Evolutionary conservation across 768 basidiomycete species (phyloP), one percentile per base, ranked within the genome.

Genomic region (Boletus subparvulus): DNA sequence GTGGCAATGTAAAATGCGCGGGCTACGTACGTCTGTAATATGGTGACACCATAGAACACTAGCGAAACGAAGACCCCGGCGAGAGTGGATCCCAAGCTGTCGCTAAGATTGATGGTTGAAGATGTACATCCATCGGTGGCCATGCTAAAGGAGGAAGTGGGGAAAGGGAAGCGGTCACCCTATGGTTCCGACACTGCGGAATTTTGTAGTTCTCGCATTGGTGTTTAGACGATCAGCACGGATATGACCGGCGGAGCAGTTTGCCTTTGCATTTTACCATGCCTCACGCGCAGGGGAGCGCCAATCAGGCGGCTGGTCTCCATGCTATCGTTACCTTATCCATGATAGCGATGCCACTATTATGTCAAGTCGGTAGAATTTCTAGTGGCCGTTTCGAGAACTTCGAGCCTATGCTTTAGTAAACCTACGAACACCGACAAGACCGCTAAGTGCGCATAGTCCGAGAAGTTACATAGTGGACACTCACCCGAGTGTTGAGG

Each of bases 1-100:
- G 12, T 26, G 32, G 26, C 13, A 6, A 19, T 19, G 11, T n/a
- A 37, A 46, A 41, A 46, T 28, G 35, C 32, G 35, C 14, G 6
- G 26, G 26, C 26, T 28, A 28, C 26, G 3, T 28, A 28, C 26
- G 6, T 6, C 26, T 28, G 26, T 28, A 28, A 28, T 28, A 28
- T 28, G 6, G 2, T 6, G 26, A 28, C 6, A 28, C 26, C 26
- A 28, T 28, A 28, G 26, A 28, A 28, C 4, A 28, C 26, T 28
- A 3, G 26, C 26, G 26, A 28, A 28, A 28, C 52, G 14, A 60
- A 67, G 28, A 60, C 54, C 6, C 46, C 54, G 2, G 61, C 65
- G 33, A 69, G 65, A 7, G 56, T 63, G 28, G 63, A 60, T n/a
- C 69, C 66, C 69, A 66, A 68, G 30, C 58, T 65, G 12, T 54